phyloP scores from a whole-genome alignment of 345 rosid genomes.

The Eucalyptus lansdowneana region DNA sequence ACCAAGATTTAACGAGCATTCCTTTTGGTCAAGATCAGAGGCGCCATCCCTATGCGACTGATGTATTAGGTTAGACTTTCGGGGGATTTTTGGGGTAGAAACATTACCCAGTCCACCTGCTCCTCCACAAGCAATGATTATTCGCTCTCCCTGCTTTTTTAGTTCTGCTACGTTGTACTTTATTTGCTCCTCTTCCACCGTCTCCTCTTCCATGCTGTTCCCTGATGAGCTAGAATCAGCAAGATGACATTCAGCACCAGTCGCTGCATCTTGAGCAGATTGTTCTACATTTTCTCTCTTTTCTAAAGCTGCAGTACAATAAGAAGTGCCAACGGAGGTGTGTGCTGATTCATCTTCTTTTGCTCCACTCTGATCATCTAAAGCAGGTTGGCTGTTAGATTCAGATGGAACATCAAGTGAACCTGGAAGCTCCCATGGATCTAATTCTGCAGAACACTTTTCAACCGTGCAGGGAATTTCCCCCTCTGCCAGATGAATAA shows the following conservation, averaged over 20 bases:
- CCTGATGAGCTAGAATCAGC: background rate
- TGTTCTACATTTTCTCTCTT: background rate
- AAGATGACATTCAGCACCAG: background rate
- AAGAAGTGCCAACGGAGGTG: background rate
- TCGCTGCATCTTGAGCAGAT: background rate
- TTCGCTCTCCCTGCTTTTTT: constrained; percentile 55
- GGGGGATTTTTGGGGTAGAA: constrained; percentile 20
- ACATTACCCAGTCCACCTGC: constrained; percentile 80
- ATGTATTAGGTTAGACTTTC: constrained; percentile 17
- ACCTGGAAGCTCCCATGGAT: constrained; percentile 97
- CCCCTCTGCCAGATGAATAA: constrained; percentile 74
- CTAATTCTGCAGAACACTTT: constrained; percentile 28
- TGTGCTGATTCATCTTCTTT: constrained; percentile 6
- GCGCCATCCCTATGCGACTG: background rate
- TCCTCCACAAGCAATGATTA: constrained; percentile 70
- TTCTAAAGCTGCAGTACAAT: background rate
- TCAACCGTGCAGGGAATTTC: constrained; percentile 44
- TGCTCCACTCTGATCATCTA: background rate
- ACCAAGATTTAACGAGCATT: constrained; percentile 32
- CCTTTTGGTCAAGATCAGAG: constrained; percentile 14
- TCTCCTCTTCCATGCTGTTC: background rate
- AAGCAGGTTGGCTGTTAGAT: constrained; percentile 1
- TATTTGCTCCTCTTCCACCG: constrained; percentile 16
- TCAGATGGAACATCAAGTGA: constrained; percentile 24
- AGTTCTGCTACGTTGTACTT: constrained; percentile 63